Base-by-base conservation (phyloP, 345 rosid genomes). In the Citrus reticulata region DNA sequence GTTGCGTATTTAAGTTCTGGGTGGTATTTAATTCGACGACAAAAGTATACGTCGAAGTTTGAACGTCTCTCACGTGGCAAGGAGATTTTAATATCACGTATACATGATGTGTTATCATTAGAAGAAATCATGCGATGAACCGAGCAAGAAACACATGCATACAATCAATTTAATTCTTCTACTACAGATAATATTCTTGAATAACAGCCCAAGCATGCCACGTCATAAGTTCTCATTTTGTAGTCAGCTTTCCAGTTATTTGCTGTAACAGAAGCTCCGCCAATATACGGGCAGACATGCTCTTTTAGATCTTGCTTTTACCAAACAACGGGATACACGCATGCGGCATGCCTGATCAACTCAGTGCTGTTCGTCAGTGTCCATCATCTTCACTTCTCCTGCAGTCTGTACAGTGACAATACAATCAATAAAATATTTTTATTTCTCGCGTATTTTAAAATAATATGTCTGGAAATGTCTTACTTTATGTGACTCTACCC, bases 401-500 rank as follows among this genome's bases (percentile, higher is more conserved):
- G 51, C 10, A 13, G 1, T 59, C 5, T 59, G 62, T 59, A 59
- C 62, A 22, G 1, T 59, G 2, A 59, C 62, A 22, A 1, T 59
- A 7, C 29, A 7, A 24, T 17, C 14, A 59, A 59, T n/a, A n/a
- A 22, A n/a, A 7, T n/a, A 22, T 59, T 59, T 27, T 27, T 27
- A 11, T 27, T 62, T 63, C 7, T n/a, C 27, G 25, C 30, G 30
- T 63, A 65, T 65, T 8, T 11, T 46, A 22, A 42, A 1, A n/a
- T n/a, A 1, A 10, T 39, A 10, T 46, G 78, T 76, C 81, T 76
- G 81, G 75, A 82, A 83, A 80, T 81, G 88, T 74, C 86, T 87
- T 77, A 75, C 93, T 90, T 85, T 89, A 77, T 85, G 91, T 80
- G 91, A 86, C 88, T 88, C 84, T 55, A 49, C 84, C 82, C 95